phyloP scores from a whole-genome alignment of 2,329 filamentous ascomycete genomes.

The Colletotrichum navitas region DNA sequence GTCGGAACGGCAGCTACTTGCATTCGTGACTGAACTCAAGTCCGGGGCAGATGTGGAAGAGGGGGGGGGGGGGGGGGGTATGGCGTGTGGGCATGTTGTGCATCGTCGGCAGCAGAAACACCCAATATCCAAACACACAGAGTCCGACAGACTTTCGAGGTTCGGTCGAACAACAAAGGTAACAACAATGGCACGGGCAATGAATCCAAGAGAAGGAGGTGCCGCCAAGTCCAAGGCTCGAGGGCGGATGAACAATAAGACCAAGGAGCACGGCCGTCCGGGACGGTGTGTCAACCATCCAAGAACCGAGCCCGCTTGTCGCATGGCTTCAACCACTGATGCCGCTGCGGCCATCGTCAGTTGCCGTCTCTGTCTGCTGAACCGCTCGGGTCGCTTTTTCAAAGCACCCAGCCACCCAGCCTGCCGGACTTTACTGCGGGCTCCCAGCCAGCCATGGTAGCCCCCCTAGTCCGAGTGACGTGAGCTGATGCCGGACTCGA shows the following conservation, averaged over 20 bases:
- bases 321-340: constrained; percentile 32
- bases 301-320: constrained; percentile 6
- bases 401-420: not conserved
- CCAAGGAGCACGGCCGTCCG: constrained; percentile 35
- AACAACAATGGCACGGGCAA: constrained; percentile 27
- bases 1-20: constrained; percentile 19
- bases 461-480: constrained; percentile 14
- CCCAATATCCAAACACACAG: constrained; percentile 5
- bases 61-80: not conserved
- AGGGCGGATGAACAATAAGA: constrained; percentile 31
- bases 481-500: constrained; percentile 1
- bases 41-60: not conserved
- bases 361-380: constrained; percentile 11
- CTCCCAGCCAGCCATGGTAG: constrained; percentile 11
- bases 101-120: constrained; percentile 10
- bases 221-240: constrained; percentile 35
- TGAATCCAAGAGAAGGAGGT: constrained; percentile 5
- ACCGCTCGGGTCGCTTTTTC: constrained; percentile 20
- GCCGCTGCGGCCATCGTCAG: constrained; percentile 14
- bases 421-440: constrained; percentile 11
- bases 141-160: constrained; percentile 1
- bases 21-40: constrained; percentile 24
- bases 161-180: constrained; percentile 31
- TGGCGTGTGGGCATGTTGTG: not conserved
- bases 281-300: constrained; percentile 28